These are phyloP conservation scores for Lactarius pseudohatsudake DNA, from an alignment of 768 basidiomycete genomes.

Conservation along the genomic window DNA sequence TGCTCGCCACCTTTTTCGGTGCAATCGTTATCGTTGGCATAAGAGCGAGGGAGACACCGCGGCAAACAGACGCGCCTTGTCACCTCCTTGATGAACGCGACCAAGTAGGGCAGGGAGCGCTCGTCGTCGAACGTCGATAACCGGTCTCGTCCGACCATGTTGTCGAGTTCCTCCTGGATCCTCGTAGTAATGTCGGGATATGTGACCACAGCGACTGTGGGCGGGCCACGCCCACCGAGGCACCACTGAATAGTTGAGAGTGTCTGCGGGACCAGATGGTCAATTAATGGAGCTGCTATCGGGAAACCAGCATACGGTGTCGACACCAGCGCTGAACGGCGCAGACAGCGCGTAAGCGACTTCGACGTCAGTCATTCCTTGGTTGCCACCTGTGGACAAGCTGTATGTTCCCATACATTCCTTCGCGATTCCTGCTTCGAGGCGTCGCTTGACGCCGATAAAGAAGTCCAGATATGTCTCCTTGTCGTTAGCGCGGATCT, in stretches of 20 bases:
- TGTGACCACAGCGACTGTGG: constrained; percentile 10
- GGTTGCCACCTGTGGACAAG: constrained; percentile 3
- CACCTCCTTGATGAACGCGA: constrained; percentile 29
- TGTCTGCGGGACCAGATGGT: constrained; percentile 3
- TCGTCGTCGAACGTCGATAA: constrained; percentile 28
- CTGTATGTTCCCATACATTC: constrained; percentile 16
- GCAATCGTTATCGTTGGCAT: not conserved
- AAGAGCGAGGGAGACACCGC: not conserved
- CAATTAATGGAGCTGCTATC: not conserved
- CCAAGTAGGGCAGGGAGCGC: constrained; percentile 20
- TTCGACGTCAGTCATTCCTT: constrained; percentile 12
- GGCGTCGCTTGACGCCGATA: constrained; percentile 6
- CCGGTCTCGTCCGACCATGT: constrained; percentile 23
- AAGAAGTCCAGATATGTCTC: constrained; percentile 3
- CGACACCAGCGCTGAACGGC: constrained; percentile 23
- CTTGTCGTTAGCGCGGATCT: not conserved
- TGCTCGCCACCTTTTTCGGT: constrained; percentile 14
- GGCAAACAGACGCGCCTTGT: constrained; percentile 2
- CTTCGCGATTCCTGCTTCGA: constrained; percentile 10
- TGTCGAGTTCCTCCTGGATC: constrained; percentile 28
- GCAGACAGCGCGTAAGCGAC: constrained; percentile 20
- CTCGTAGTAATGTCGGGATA: constrained; percentile 24
- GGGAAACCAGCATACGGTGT: constrained; percentile 13
- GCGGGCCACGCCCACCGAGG: constrained; percentile 5
- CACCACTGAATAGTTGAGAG: constrained; percentile 9